A percentile compares a stretch with the other conserved stretches of the same genome.
These are phyloP conservation scores for Hymenoscyphus repandus DNA, from an alignment of 2,329 filamentous ascomycete genomes.

Conservation along the genomic window DNA sequence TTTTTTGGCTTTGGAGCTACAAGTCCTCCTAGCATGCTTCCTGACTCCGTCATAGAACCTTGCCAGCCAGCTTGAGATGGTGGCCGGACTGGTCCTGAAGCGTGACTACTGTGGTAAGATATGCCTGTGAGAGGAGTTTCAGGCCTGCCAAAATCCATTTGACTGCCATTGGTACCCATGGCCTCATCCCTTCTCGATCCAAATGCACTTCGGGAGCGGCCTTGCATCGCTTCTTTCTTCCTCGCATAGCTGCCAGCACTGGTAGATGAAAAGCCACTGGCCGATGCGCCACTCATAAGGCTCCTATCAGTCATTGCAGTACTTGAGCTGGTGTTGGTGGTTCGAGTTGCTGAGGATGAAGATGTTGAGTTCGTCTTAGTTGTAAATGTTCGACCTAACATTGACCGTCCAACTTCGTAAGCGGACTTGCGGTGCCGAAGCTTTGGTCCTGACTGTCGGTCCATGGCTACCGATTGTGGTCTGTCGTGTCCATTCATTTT, in stretches of 20 bases:
- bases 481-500: slow-evolving; percentile 47
- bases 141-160: slow-evolving; percentile 43
- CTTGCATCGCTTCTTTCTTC: slow-evolving; percentile 49
- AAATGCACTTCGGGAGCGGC: slow-evolving; percentile 59
- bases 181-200: slow-evolving; percentile 48
- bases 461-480: slow-evolving; percentile 52
- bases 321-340: slow-evolving; percentile 59
- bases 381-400: slow-evolving; percentile 74
- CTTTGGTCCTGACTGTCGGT: slow-evolving; percentile 37
- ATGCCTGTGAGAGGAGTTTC: slow-evolving; percentile 68
- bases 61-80: slow-evolving; percentile 62
- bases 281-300: slow-evolving; percentile 90
- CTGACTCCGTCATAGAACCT: slow-evolving; percentile 52
- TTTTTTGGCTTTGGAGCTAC: slow-evolving; percentile 72
- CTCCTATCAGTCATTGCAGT: slow-evolving; percentile 77
- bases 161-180: slow-evolving; percentile 22
- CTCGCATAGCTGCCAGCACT: slow-evolving; percentile 91
- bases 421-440: slow-evolving; percentile 66
- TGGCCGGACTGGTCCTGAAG: slow-evolving; percentile 44
- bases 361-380: slow-evolving; percentile 83
- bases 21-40: slow-evolving; percentile 71
- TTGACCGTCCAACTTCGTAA: slow-evolving; percentile 67
- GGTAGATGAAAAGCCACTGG: slow-evolving; percentile 86
- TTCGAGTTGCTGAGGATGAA: slow-evolving; percentile 67
- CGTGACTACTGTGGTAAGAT: slow-evolving; percentile 88